Conservation (phyloP, 176 grass and related monocot genomes). For the Phragmites australis region DNA sequence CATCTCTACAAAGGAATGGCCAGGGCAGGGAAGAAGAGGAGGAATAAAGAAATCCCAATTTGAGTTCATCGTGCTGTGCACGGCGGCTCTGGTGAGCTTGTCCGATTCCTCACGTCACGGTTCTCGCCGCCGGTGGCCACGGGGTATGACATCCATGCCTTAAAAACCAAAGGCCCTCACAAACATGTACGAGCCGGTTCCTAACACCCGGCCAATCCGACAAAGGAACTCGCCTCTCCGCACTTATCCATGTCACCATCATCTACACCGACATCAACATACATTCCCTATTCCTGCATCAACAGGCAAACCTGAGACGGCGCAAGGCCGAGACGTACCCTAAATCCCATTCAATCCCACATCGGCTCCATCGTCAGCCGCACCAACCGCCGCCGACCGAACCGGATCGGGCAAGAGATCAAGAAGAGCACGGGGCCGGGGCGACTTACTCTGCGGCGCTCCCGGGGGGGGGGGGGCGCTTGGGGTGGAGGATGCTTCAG, state of each 20-base stretch:
- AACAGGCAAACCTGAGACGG: not conserved
- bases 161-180: no score
- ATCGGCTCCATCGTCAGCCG: not conserved
- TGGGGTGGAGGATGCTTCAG: not conserved
- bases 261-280: not conserved
- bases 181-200: not conserved
- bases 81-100: no score
- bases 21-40: no score
- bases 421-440: not conserved
- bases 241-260: not conserved
- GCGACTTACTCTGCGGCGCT: slow-evolving; percentile 8
- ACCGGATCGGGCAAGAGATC: not conserved
- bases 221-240: not conserved
- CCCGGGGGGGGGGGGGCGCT: not conserved
- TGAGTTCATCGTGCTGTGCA: no score
- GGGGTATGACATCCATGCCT: no score
- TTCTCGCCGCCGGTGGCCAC: no score
- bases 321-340: not conserved
- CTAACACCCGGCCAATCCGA: not conserved
- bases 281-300: not conserved
- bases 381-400: not conserved
- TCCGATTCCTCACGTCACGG: no score
- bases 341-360: not conserved
- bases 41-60: no score
- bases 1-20: no score